Base-by-base conservation (phyloP, 2,329 filamentous ascomycete genomes). In the Biscogniauxia sp. region DNA sequence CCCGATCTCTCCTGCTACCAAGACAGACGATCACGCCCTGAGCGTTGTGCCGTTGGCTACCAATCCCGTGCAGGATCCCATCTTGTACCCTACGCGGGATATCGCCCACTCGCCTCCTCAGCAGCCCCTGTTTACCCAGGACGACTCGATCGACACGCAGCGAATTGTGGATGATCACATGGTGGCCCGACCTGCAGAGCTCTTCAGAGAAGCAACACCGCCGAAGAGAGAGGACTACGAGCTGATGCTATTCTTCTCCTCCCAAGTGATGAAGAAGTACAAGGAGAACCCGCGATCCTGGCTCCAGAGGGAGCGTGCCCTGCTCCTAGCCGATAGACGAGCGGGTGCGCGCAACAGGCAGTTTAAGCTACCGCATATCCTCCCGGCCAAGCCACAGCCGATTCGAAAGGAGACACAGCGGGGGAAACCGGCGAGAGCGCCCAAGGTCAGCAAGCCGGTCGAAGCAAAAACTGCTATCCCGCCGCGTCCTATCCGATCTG, bases 61-160 rank as follows among this genome's bases (percentile, higher is more conserved):
- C 3, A 74, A 74, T 15, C 68, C 74, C 2, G 71, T 80, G 58
- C 78, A 79, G 64, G 85, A 88, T 62, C 85, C 85, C 1, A 85
- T 88, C 37, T 75, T 88, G 32, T 88, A 84, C 65, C 84, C 85
- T 9, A 57, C 68, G 45, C 78, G 79, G 45, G 82, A 85, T 13
- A 61, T 71, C 49, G 54, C 74, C 2, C 66, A 74, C 11, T 78
- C 78, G 52, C 75, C 79, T 5, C 71, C 78, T 2, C 78, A 83
- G 59, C 76, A 77, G 11, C 81, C 83, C 4, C 75, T 87, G 20
- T 88, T 87, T 66, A 74, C 70, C 2, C 73, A 70, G 13, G 70
- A 75, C 37, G 77, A 82, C 50, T 66, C 75, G 19, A 74, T 78
- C 9, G 73, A 78, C 3, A 73, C 78, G 41, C 76, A 78, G 64